Conservation (phyloP, 208 protist genomes). For the Trypanosoma congolense region DNA sequence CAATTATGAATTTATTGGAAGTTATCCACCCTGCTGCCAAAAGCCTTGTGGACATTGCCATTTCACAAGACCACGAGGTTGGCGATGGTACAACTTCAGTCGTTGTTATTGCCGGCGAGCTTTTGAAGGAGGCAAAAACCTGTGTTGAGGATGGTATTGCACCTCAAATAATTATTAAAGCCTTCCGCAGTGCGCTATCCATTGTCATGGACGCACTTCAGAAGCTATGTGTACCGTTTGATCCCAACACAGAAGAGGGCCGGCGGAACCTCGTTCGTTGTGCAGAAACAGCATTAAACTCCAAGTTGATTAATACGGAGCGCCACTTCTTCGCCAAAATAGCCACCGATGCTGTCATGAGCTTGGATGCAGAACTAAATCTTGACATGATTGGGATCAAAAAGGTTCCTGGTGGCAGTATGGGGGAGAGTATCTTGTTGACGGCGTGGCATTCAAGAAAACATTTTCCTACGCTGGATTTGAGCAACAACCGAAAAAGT, state of each 20-base stretch:
- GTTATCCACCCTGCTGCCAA: slow-evolving; percentile 99
- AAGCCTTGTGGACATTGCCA: slow-evolving; percentile 99
- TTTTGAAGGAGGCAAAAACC: slow-evolving; percentile 97
- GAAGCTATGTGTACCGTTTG: slow-evolving; percentile 91
- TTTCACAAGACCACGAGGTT: slow-evolving; percentile 97
- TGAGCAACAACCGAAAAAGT: slow-evolving; percentile 99
- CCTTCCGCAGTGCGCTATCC: slow-evolving; percentile 86
- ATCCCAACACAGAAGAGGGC: slow-evolving; percentile 42
- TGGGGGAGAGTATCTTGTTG: slow-evolving; percentile 98
- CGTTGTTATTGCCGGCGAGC: slow-evolving; percentile 97
- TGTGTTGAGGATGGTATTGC: slow-evolving; percentile 99
- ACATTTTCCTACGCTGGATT: slow-evolving; percentile 99
- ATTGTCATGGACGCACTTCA: slow-evolving; percentile 84
- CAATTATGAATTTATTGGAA: slow-evolving; percentile 99
- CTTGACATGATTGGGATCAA: slow-evolving; percentile 99
- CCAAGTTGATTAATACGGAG: slow-evolving; percentile 98
- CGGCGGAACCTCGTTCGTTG: slow-evolving; percentile 90
- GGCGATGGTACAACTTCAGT: slow-evolving; percentile 99
- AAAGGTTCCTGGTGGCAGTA: slow-evolving; percentile 98
- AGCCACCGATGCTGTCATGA: slow-evolving; percentile 97
- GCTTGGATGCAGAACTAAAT: slow-evolving; percentile 94
- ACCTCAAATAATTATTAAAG: slow-evolving; percentile 97
- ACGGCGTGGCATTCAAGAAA: slow-evolving; percentile 99
- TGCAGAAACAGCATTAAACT: slow-evolving; percentile 98
- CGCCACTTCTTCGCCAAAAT: slow-evolving; percentile 98